Base-by-base conservation (phyloP, 2,329 filamentous ascomycete species). In the Aspergillus eucalypticola region DNA sequence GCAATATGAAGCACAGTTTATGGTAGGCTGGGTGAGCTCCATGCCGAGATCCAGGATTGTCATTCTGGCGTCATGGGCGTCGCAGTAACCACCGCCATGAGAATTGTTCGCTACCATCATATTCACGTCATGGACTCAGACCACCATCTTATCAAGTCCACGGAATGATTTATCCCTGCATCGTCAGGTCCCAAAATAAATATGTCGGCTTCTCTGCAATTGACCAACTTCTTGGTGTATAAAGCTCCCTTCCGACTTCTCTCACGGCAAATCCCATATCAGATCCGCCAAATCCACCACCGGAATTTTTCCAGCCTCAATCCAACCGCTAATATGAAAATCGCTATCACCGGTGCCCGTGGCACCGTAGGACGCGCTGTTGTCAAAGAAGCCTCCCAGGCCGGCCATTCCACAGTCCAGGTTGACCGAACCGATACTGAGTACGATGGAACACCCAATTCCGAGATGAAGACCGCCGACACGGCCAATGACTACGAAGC, bases 261-360 rank as follows among this genome's bases (percentile, higher is more conserved):
- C 13, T 35, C 39, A 21, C 41, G 29, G 1, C 21, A 23, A 4
- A 19, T 44, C n/a, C 21, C 25, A n/a, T 35, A 23, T 19, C 39
- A 25, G 23, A 23, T 19, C 11, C 19, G 15, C 23, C 19, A 17
- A 29, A 25, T 32, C n/a, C 17, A 68, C 84, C 8, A 23, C 57
- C 32, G 25, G 19, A 44, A 15, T 4, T 46, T 55, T 11, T 32
- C 53, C 25, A 19, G 17, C 35, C 17, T 17, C 2, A 41, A 10
- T 8, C 3, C 17, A n/a, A 8, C 27, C 42, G 6, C 5, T 32
- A 59, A 39, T 21, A 71, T 72, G 77, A 79, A 71, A 73, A 78
- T 71, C 71, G 78, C 77, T 61, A 79, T 70, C 69, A 80, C 72
- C 55, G 71, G 72, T 61, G 76, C 60, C 67, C 74, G 71, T 70